Percentiles rank a stretch among this genome's conserved stretches.
phyloP scores from a whole-genome alignment of 768 basidiomycete species.

The Russula virescens region DNA sequence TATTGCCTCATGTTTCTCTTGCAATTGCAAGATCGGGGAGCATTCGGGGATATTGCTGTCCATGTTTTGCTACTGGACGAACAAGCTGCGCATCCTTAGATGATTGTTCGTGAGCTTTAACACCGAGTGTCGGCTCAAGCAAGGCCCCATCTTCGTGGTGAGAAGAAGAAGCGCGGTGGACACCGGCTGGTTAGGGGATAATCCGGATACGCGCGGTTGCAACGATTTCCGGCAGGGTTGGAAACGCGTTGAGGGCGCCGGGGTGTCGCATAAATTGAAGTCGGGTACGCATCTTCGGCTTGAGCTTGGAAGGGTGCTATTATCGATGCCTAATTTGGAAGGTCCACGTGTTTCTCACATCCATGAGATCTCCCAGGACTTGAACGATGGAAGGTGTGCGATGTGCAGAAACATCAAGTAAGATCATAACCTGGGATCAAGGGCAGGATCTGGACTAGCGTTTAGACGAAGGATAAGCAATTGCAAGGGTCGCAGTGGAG shows the following conservation, averaged over 20 bases:
- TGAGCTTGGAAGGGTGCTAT: slow-evolving; percentile 2
- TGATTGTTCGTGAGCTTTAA: not conserved
- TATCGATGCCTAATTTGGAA: not conserved
- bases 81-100: not conserved
- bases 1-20: slow-evolving; percentile 6
- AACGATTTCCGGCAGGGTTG: slow-evolving; percentile 1
- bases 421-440: not conserved
- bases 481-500: not conserved
- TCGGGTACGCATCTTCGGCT: not conserved
- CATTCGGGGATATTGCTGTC: slow-evolving; percentile 2
- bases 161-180: slow-evolving; percentile 3
- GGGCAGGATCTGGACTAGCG: slow-evolving; percentile 1
- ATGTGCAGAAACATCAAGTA: not conserved
- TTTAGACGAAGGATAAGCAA: not conserved
- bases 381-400: not conserved
- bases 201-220: not conserved
- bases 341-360: not conserved
- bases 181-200: slow-evolving; percentile 5
- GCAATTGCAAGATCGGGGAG: not conserved
- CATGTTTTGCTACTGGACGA: slow-evolving; percentile 14
- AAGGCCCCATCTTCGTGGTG: not conserved
- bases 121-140: slow-evolving; percentile 2
- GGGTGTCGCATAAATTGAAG: not conserved
- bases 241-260: not conserved
- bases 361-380: not conserved